Evolutionary conservation across 2,329 filamentous ascomycete species (phyloP).

Genomic region (Ophiostoma sp.): DNA sequence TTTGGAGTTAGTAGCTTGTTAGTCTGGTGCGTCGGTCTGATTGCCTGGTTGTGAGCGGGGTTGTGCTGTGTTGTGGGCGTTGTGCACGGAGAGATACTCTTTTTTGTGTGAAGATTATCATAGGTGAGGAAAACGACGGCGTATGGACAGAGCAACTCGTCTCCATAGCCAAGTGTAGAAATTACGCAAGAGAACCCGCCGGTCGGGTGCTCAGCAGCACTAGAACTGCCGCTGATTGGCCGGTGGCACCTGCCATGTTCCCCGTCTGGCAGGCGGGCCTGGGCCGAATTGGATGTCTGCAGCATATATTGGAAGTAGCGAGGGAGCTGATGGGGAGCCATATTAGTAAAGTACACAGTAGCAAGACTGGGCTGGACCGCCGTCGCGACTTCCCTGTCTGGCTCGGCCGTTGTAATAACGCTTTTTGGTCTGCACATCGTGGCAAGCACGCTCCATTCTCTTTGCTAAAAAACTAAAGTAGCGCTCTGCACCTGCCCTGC

Average conservation of each 20-base stretch:
- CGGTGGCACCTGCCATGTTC: background rate
- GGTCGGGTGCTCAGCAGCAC: background rate
- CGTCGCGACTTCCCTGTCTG: background rate
- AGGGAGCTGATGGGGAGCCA: background rate
- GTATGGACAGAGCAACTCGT: background rate
- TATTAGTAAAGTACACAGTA: no score
- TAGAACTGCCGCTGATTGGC: background rate
- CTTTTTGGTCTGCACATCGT: background rate
- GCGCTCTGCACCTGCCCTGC: background rate
- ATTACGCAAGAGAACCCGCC: slow-evolving; percentile 11
- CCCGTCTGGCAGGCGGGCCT: background rate
- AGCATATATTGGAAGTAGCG: slow-evolving; percentile 16
- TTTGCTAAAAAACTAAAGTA: background rate
- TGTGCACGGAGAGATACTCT: background rate
- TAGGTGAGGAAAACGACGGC: background rate
- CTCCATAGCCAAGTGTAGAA: background rate
- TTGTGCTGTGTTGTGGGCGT: background rate
- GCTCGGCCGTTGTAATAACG: background rate
- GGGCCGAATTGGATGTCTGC: background rate
- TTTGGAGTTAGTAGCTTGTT: slow-evolving; percentile 8
- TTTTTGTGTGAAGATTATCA: background rate
- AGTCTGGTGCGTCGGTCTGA: background rate
- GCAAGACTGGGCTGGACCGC: background rate
- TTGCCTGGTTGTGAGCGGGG: background rate
- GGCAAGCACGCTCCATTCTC: background rate